Conservation (phyloP, 148 eudicot species). For the Euryodendron excelsum region DNA sequence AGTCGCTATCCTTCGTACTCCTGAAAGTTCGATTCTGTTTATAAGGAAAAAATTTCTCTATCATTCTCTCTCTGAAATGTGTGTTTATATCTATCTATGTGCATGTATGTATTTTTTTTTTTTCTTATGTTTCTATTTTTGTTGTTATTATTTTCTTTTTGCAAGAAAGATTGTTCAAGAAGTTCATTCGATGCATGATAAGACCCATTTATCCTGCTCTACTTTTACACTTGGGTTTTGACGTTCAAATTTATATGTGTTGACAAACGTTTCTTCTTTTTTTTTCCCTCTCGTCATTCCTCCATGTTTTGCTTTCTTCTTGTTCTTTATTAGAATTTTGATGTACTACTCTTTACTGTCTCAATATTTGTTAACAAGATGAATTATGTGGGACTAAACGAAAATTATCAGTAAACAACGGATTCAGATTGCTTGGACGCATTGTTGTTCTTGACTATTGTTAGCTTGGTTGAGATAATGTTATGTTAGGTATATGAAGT, state of each 20-base stretch:
- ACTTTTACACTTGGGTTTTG: constrained; percentile 4
- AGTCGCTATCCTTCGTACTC: neutral
- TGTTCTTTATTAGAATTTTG: neutral
- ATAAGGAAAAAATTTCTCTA: neutral
- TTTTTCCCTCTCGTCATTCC: neutral
- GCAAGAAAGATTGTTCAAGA: neutral
- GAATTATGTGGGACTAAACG: neutral
- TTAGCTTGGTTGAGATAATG: neutral
- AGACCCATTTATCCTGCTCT: constrained; percentile 3
- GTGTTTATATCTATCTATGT: neutral
- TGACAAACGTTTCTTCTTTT: too few relatives aligned
- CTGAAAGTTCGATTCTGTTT: neutral
- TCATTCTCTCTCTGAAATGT: neutral
- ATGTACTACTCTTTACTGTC: neutral
- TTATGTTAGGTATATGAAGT: neutral
- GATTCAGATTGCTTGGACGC: neutral
- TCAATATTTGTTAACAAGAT: neutral
- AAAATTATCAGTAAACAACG: neutral
- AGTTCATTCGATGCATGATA: neutral
- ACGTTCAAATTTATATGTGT: neutral
- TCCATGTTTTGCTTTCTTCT: neutral
- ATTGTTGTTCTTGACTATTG: neutral
- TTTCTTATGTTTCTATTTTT: neutral
- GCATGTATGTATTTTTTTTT: too few relatives aligned
- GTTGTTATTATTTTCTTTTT: neutral